Percentiles rank a stretch among this genome's conserved stretches.
Evolutionary conservation across 345 rosid genomes (phyloP).

Genomic region (Ceriops decandra): DNA sequence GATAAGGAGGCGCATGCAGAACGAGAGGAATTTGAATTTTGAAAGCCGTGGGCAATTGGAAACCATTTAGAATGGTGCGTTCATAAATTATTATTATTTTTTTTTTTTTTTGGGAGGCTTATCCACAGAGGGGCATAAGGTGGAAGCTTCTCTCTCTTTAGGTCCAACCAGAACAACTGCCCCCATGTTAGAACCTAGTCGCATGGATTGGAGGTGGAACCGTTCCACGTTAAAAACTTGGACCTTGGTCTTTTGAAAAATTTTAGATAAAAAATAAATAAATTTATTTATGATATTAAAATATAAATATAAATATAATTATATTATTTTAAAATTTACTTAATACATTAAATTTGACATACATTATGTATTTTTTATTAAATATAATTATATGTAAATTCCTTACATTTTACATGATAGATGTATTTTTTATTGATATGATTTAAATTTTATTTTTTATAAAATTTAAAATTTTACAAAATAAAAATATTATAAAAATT

Average conservation of each 20-base stretch:
- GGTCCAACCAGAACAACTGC: background rate
- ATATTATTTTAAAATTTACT: no score
- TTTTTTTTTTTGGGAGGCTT: constrained; percentile 21
- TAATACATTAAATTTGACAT: no score
- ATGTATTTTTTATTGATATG: no score
- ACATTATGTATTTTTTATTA: no score
- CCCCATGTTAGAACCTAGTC: background rate
- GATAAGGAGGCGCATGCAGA: background rate
- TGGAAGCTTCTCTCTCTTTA: background rate
- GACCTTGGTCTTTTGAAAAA: constrained; percentile 15
- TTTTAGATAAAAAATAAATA: no score
- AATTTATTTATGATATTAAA: no score
- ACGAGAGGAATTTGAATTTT: constrained; percentile 20
- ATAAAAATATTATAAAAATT: no score
- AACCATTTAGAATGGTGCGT: background rate
- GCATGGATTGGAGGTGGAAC: constrained; percentile 5
- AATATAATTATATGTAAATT: no score
- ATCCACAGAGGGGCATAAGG: constrained; percentile 32
- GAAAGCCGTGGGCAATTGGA: background rate
- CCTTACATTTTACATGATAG: no score
- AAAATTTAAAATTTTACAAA: no score
- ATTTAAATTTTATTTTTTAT: no score
- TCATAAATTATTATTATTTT: background rate
- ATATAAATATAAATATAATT: no score
- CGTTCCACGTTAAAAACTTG: constrained; percentile 8